phyloP scores from a whole-genome alignment of 306 rosid species.

The Echinosophora koreensis region DNA sequence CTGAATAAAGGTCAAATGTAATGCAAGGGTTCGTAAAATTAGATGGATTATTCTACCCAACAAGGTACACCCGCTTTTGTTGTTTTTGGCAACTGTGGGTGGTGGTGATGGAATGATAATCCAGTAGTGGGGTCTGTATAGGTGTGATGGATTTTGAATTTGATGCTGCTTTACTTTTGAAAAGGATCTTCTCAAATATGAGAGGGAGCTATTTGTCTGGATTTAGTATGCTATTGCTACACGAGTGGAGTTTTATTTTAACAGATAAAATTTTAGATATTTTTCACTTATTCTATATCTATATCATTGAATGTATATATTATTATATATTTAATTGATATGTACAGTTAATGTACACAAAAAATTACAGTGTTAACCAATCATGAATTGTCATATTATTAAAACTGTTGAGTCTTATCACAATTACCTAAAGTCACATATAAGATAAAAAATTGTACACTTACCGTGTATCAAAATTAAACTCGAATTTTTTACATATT shows the following conservation, averaged over 20 bases:
- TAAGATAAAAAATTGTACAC: too few species aligned
- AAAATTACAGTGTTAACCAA: too few species aligned
- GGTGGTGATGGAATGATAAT: constrained; percentile 41
- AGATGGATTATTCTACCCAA: background rate
- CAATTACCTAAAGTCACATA: too few species aligned
- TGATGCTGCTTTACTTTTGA: constrained; percentile 30
- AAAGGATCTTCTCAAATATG: constrained; percentile 24
- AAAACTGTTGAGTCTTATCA: too few species aligned
- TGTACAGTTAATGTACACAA: too few species aligned
- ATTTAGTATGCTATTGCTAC: background rate
- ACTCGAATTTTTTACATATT: too few species aligned
- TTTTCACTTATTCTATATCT: background rate
- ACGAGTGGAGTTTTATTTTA: constrained; percentile 26
- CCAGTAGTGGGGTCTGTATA: constrained; percentile 33
- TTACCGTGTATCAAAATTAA: too few species aligned
- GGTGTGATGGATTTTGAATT: constrained; percentile 29
- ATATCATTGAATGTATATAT: too few species aligned
- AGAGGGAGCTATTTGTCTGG: background rate
- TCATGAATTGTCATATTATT: too few species aligned
- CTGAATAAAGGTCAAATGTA: too few species aligned
- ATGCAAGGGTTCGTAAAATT: too few species aligned
- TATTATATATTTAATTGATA: too few species aligned
- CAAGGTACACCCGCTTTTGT: constrained; percentile 20
- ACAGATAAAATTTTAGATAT: background rate
- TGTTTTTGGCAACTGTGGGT: constrained; percentile 37